Evolutionary conservation across 2,329 filamentous ascomycete genomes (phyloP), one percentile per base, ranked within the genome.

Genomic region (Cladosporium sp.): DNA sequence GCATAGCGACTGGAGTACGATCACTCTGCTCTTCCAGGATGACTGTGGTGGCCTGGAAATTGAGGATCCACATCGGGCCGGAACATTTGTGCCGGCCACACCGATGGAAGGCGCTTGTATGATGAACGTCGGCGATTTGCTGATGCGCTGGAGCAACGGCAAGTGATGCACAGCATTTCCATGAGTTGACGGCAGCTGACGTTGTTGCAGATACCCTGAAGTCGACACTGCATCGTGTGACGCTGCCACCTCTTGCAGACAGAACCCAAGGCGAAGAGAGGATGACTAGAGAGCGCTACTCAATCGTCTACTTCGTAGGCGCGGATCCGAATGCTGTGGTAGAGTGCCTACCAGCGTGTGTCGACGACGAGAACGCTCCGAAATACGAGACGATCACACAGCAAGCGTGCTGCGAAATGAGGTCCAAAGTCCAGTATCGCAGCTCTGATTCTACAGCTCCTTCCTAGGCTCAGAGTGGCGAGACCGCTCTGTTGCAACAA

Each of bases 21-120:
- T 81, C 48, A 81, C 79, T 3, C 67, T 81, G 11, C 72, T 81
- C 1, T 81, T 80, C 66, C 79, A 81, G 62, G 79, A 81, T 58
- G 59, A 63, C 1, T 77, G 78, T 25, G 79, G 78, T 13, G 79
- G 79, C 1, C 71, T 81, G 3, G 77, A 81, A 65, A 68, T 80
- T 16, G 73, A 77, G 65, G 72, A 76, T 67, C 75, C 76, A 18
- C 49, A 69, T 0, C 25, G 63, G 1, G 68, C 67, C 1, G 77
- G 75, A 0, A 65, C 18, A 2, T 80, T 77, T 43, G 64, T 72
- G 0, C 65, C 70, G 3, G 79, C 72, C 3, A 66, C 69, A 14
- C 74, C 77, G 0, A 65, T 79, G 13, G 66, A 71, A 2, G 75
- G 69, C 2, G 71, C 75, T 0, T 74, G 79, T 61, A 67, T 80